These are phyloP conservation scores for Colletotrichum camelliae DNA, from an alignment of 2,329 filamentous ascomycete species.

Conservation along the genomic window DNA sequence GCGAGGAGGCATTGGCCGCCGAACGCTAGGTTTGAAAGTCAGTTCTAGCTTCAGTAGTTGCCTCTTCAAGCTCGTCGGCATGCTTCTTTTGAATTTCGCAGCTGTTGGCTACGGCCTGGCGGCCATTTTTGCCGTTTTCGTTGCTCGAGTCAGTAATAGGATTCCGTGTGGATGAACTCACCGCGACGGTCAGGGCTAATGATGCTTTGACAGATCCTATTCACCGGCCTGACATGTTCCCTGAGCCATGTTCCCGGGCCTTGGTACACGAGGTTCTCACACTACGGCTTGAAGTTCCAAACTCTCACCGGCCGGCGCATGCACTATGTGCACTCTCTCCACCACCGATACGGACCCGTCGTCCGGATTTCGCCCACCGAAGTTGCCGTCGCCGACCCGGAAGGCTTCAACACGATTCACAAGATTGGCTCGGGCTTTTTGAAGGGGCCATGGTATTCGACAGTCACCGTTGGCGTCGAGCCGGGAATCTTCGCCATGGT, in stretches of 20 bases:
- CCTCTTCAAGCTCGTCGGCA: neutral
- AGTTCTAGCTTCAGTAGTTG: neutral
- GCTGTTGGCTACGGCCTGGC: neutral
- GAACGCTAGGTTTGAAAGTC: neutral
- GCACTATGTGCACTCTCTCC: slow-evolving; percentile 59
- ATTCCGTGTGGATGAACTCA: neutral
- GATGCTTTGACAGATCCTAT: neutral
- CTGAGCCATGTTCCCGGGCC: neutral
- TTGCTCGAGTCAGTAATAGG: neutral
- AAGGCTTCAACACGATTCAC: slow-evolving; percentile 36
- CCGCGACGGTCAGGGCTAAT: neutral
- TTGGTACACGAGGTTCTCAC: neutral
- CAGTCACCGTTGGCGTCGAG: slow-evolving; percentile 14
- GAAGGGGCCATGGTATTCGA: slow-evolving; percentile 29
- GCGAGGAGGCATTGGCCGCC: neutral
- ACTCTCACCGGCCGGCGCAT: slow-evolving; percentile 27
- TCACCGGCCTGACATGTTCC: slow-evolving; percentile 8
- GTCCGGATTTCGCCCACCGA: slow-evolving; percentile 29
- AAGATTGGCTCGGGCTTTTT: slow-evolving; percentile 27
- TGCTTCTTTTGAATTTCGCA: neutral
- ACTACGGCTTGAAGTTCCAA: slow-evolving; percentile 31
- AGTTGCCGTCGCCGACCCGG: slow-evolving; percentile 26
- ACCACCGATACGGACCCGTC: slow-evolving; percentile 48
- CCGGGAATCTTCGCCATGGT: slow-evolving; percentile 6
- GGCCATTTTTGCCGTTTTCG: neutral